phyloP scores from a whole-genome alignment of 1,139 yeast genomes.

The Hanseniaspora sp. region DNA sequence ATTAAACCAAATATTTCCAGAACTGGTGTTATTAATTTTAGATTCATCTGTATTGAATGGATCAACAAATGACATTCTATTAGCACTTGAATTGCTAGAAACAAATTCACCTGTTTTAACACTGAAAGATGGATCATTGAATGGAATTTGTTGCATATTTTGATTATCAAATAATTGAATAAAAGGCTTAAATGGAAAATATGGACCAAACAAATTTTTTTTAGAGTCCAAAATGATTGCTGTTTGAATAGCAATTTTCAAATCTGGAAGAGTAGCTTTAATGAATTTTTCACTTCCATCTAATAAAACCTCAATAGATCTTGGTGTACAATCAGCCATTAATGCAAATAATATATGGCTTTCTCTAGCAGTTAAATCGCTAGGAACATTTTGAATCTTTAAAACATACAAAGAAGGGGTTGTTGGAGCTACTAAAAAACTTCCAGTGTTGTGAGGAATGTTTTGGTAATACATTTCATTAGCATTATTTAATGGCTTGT shows the following conservation, averaged over 20 bases:
- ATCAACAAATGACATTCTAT: slow-evolving; percentile 14
- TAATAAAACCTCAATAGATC: slow-evolving; percentile 42
- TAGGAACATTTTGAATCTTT: slow-evolving; percentile 50
- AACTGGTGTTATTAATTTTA: not conserved
- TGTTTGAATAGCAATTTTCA: slow-evolving; percentile 58
- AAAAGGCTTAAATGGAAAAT: slow-evolving; percentile 38
- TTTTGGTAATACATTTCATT: not conserved
- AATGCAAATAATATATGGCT: slow-evolving; percentile 67
- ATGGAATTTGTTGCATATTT: slow-evolving; percentile 25
- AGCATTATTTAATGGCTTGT: not conserved
- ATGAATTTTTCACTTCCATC: slow-evolving; percentile 29
- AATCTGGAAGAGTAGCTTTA: slow-evolving; percentile 54
- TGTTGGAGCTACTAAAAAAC: not conserved
- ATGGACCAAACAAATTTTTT: slow-evolving; percentile 50
- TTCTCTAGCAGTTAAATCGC: slow-evolving; percentile 64
- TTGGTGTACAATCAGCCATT: slow-evolving; percentile 56
- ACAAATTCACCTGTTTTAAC: slow-evolving; percentile 15
- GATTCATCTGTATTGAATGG: slow-evolving; percentile 5
- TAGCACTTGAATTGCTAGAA: slow-evolving; percentile 18
- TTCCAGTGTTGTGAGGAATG: not conserved
- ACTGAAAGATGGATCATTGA: slow-evolving; percentile 18
- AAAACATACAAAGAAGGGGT: slow-evolving; percentile 22
- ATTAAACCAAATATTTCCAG: slow-evolving; percentile 13
- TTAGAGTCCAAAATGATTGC: slow-evolving; percentile 57
- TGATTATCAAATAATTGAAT: slow-evolving; percentile 41